phyloP scores from a whole-genome alignment of 2,329 filamentous ascomycete species.

The Aurifilum marmelostoma region DNA sequence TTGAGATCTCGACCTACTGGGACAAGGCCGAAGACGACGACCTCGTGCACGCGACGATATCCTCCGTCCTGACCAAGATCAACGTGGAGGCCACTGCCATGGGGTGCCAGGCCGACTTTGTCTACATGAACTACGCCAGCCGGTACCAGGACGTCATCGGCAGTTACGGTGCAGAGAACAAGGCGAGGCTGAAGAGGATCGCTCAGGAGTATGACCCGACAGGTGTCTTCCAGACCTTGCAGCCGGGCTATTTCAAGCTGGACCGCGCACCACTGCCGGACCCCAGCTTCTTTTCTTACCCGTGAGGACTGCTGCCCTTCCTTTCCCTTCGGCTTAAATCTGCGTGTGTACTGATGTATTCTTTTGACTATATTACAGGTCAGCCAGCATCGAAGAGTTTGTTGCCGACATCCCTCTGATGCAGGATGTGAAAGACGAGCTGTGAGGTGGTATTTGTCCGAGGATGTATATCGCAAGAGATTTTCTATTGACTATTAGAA shows the following conservation, averaged over 20 bases:
- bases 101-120: neutral
- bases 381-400: constrained; percentile 4
- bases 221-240: constrained; percentile 33
- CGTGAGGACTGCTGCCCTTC: neutral
- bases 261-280: constrained; percentile 28
- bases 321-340: neutral
- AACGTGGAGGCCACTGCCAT: neutral
- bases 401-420: neutral
- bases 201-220: constrained; percentile 10
- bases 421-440: neutral
- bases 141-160: constrained; percentile 11
- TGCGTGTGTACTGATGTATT: neutral
- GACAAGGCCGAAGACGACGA: constrained; percentile 36
- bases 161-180: constrained; percentile 17
- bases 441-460: neutral
- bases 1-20: constrained; percentile 38
- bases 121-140: constrained; percentile 23
- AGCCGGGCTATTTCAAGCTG: constrained; percentile 39
- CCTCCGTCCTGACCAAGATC: neutral
- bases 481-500: too few relatives aligned
- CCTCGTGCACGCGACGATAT: constrained; percentile 30
- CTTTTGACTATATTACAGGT: neutral
- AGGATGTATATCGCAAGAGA: too few relatives aligned
- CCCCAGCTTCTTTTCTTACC: constrained; percentile 23
- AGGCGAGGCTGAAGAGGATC: constrained; percentile 5